phyloP scores from a whole-genome alignment of 495 filamentous ascomycete species.

The Aspergillus asperescens region DNA sequence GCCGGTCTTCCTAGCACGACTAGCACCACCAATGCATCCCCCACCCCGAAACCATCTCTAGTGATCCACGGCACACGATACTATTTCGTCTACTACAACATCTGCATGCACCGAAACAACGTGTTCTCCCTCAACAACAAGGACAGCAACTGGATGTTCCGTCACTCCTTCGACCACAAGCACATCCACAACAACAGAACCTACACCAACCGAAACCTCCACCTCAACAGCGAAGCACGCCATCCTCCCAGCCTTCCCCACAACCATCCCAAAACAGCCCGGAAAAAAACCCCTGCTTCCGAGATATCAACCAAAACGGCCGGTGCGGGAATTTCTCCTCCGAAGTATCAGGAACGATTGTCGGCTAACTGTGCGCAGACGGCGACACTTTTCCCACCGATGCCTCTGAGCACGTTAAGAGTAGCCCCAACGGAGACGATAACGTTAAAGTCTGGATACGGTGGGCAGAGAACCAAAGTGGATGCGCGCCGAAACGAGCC shows the following conservation, averaged over 20 bases:
- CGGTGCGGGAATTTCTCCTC: neutral
- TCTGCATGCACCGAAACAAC: neutral
- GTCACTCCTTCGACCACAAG: neutral
- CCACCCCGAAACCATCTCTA: too few relatives aligned
- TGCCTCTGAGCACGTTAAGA: neutral
- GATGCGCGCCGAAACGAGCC: neutral
- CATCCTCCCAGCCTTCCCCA: slow-evolving; percentile 1
- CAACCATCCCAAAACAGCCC: neutral
- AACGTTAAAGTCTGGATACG: neutral
- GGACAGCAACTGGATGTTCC: neutral
- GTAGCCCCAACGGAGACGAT: neutral
- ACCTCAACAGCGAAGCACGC: neutral
- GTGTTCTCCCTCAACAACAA: neutral
- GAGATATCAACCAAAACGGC: neutral
- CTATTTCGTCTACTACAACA: too few relatives aligned
- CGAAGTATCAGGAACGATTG: too few relatives aligned
- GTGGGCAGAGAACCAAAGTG: neutral
- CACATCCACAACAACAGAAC: neutral
- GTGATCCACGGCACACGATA: too few relatives aligned
- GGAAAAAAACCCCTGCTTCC: neutral
- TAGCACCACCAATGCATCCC: too few relatives aligned
- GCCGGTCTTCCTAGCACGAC: too few relatives aligned
- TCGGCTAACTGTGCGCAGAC: too few relatives aligned
- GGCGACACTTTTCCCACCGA: neutral
- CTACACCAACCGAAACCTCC: neutral